A percentile compares a stretch with the other conserved stretches of the same genome.
phyloP scores from a whole-genome alignment of 2,329 filamentous ascomycete species.

The Beauveria pseudobassiana region DNA sequence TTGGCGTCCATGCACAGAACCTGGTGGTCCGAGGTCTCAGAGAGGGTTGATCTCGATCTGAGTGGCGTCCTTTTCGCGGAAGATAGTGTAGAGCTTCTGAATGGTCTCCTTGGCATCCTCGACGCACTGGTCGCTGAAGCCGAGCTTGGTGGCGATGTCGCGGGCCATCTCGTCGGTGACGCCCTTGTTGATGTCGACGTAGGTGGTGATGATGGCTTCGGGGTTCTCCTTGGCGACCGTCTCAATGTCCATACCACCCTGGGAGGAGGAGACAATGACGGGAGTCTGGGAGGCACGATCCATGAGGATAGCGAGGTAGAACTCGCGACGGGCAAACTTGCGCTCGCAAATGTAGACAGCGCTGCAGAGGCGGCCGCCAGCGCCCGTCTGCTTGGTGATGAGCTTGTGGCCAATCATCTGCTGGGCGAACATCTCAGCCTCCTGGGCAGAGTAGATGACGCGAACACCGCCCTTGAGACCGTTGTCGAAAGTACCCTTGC shows the following conservation, averaged over 20 bases:
- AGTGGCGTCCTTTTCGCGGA: constrained; percentile 95
- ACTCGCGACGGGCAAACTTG: constrained; percentile 98
- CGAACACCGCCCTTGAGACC: constrained; percentile 97
- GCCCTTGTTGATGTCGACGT: constrained; percentile 87
- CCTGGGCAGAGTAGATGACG: constrained; percentile 95
- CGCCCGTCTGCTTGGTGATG: constrained; percentile 98
- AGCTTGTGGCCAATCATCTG: constrained; percentile 99
- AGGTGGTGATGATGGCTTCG: constrained; percentile 88
- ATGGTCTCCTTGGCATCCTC: constrained; percentile 93
- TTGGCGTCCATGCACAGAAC: constrained; percentile 99
- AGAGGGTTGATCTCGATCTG: constrained; percentile 99
- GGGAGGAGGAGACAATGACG: constrained; percentile 94
- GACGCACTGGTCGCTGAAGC: constrained; percentile 96
- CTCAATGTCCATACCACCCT: constrained; percentile 99
- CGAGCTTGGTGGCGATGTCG: constrained; percentile 82
- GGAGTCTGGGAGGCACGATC: constrained; percentile 85
- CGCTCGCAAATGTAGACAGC: constrained; percentile 98
- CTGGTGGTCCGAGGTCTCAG: constrained; percentile 96
- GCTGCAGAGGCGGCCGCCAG: constrained; percentile 87
- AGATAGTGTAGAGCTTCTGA: constrained; percentile 98
- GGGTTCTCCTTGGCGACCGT: constrained; percentile 96
- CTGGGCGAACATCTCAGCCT: constrained; percentile 93
- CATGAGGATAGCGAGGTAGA: constrained; percentile 98
- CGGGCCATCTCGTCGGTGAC: constrained; percentile 93
- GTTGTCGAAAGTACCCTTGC: constrained; percentile 97